Base-by-base conservation (phyloP, 768 basidiomycete species). In the Lyophyllum semitale region DNA sequence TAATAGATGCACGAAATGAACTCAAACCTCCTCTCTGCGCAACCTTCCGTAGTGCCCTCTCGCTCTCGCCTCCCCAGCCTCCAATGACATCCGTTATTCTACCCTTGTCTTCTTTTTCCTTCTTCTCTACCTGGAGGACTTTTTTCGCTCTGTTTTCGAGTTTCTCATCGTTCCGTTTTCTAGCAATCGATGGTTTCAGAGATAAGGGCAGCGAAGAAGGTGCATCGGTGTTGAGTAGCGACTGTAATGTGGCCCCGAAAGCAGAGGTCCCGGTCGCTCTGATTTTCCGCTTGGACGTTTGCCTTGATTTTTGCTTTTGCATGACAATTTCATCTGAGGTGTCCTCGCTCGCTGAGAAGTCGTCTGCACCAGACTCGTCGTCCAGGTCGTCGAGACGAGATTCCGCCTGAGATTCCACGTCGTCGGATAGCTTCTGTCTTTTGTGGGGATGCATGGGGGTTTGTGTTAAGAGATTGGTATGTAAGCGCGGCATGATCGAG, bases 41-140 rank as follows among this genome's bases (percentile, higher is more conserved):
- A 70, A 82, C 92, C 78, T 89, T 98, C 68, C 81, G 84, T 64
- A 85, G 75, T 55, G 80, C 87, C 70, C 83, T 82, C 75, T 87
- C 93, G 71, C 82, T 84, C 70, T 91, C 89, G 12, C 82, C 88
- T 27, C 90, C 95, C 95, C 94, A 97, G 38, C 93, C 93, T 54
- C 87, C 91, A 66, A 90, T 92, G 15, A 85, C 83, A 67, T 89
- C 87, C 37, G 73, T 80, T 59, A 89, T 79, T 53, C 84, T 74
- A 12, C 83, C 83, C 58, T 76, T 84, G 59, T 90, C 89, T 59
- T 90, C 88, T 59, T 79, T 88, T 58, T 86, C 88, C 66, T 85
- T 89, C 69, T 78, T 84, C 63, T 90, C 91, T 23, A 82, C 73
- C 48, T 83, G 85, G 27, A 93, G 78, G 15, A 84, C 79, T 61